Conservation (phyloP, 345 rosid species). For the Corymbia maculata region DNA sequence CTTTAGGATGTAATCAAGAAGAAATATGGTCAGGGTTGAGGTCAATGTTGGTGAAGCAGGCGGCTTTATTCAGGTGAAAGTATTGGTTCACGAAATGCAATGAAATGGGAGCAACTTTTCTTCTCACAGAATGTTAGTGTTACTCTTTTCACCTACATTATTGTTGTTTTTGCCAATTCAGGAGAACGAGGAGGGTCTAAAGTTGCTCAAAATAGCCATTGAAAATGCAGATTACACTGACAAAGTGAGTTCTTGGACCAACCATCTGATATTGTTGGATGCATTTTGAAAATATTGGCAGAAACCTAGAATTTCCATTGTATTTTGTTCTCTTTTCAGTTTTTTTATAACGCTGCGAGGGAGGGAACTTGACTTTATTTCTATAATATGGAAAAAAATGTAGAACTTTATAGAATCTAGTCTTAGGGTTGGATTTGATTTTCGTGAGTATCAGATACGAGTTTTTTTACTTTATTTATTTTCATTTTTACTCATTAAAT, state of each 20-base stretch:
- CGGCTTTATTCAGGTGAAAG: constrained; percentile 74
- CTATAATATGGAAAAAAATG: too few relatives aligned
- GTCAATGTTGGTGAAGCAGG: constrained; percentile 94
- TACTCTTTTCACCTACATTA: background rate
- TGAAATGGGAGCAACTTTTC: background rate
- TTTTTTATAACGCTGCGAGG: too few relatives aligned
- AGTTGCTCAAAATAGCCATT: constrained; percentile 78
- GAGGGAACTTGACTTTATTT: too few relatives aligned
- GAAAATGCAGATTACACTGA: constrained; percentile 85
- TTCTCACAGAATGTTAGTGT: background rate
- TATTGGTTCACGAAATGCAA: background rate
- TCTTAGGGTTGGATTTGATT: too few relatives aligned
- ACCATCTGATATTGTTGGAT: background rate
- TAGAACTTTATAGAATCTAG: too few relatives aligned
- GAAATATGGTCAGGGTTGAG: constrained; percentile 93
- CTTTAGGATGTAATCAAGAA: constrained; percentile 53
- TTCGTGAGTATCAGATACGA: too few relatives aligned
- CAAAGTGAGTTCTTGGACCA: constrained; percentile 35
- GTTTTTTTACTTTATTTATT: background rate
- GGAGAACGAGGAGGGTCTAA: constrained; percentile 96
- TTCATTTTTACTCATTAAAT: too few relatives aligned
- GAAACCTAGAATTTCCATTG: background rate
- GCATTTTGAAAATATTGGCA: background rate
- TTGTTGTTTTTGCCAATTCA: constrained; percentile 2
- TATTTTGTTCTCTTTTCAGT: background rate